phyloP scores from a whole-genome alignment of 2,329 filamentous ascomycete species.

The Claviceps sp. region DNA sequence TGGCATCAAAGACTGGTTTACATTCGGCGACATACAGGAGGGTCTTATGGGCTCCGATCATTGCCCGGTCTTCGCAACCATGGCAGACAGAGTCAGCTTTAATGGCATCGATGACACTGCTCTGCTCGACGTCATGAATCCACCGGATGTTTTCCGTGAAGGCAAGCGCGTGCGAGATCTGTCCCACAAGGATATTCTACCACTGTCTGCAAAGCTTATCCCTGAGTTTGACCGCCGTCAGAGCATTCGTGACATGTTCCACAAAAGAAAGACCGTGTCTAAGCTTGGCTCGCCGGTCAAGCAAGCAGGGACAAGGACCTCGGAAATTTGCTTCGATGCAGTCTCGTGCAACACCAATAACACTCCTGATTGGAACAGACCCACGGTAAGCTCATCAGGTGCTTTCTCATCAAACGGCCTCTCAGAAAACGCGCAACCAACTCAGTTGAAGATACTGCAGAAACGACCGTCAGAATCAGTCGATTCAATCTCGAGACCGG shows the following conservation, averaged over 20 bases:
- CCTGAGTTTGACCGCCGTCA: conserved; percentile 76
- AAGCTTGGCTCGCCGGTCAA: not conserved
- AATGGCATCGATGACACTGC: conserved; percentile 32
- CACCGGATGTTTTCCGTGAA: conserved; percentile 53
- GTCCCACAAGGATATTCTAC: conserved; percentile 50
- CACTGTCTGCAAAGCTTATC: conserved; percentile 69
- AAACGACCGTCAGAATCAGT: not conserved
- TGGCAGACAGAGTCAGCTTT: conserved; percentile 49
- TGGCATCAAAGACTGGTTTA: conserved; percentile 68
- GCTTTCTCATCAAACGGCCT: not conserved
- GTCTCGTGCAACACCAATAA: not conserved
- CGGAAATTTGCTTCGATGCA: not conserved
- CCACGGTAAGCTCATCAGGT: not conserved
- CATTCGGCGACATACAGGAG: conserved; percentile 76
- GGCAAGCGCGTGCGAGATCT: conserved; percentile 56
- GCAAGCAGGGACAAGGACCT: not conserved
- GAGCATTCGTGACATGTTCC: conserved; percentile 89
- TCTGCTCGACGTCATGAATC: conserved; percentile 66
- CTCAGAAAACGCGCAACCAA: not conserved
- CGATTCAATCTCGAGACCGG: not conserved
- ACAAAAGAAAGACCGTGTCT: conserved; percentile 14
- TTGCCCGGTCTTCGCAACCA: conserved; percentile 74
- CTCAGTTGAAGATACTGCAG: conserved; percentile 1
- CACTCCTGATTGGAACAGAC: not conserved
- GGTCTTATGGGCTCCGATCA: conserved; percentile 92